Conservation (phyloP, 345 rosid genomes). For the Linum tenue region DNA sequence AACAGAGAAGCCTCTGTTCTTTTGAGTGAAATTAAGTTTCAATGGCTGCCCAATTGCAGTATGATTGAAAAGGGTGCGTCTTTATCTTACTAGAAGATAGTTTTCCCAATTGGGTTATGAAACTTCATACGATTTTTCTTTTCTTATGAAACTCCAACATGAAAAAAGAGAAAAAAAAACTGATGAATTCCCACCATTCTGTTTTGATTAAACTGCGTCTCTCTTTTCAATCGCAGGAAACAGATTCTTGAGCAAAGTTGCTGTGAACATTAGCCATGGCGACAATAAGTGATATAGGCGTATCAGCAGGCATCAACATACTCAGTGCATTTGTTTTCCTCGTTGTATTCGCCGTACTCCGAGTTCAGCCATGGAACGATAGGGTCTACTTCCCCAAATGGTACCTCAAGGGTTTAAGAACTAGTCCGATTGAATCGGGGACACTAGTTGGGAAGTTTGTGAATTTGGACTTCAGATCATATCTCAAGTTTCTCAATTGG, state of each 20-base stretch:
- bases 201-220: too few species aligned
- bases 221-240: background rate
- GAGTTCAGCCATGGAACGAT: slow-evolving; percentile 85
- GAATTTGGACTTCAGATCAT: slow-evolving; percentile 68
- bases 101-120: too few species aligned
- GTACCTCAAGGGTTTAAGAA: slow-evolving; percentile 75
- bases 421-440: slow-evolving; percentile 44
- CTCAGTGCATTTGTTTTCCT: slow-evolving; percentile 69
- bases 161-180: too few species aligned
- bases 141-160: too few species aligned
- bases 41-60: too few species aligned
- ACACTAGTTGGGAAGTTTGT: slow-evolving; percentile 59
- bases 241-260: background rate
- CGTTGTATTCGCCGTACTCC: slow-evolving; percentile 61
- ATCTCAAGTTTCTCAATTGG: slow-evolving; percentile 68
- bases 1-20: too few species aligned
- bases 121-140: too few species aligned
- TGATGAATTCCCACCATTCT: too few species aligned
- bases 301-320: slow-evolving; percentile 76
- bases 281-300: slow-evolving; percentile 62
- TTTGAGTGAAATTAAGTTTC: too few species aligned
- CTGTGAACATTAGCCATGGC: slow-evolving; percentile 42
- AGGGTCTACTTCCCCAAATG: slow-evolving; percentile 94
- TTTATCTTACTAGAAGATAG: too few species aligned
- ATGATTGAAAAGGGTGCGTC: too few species aligned